Evolutionary conservation across 2,329 filamentous ascomycete genomes (phyloP), one percentile per base, ranked within the genome.

Genomic region (Aureobasidium subglaciale): DNA sequence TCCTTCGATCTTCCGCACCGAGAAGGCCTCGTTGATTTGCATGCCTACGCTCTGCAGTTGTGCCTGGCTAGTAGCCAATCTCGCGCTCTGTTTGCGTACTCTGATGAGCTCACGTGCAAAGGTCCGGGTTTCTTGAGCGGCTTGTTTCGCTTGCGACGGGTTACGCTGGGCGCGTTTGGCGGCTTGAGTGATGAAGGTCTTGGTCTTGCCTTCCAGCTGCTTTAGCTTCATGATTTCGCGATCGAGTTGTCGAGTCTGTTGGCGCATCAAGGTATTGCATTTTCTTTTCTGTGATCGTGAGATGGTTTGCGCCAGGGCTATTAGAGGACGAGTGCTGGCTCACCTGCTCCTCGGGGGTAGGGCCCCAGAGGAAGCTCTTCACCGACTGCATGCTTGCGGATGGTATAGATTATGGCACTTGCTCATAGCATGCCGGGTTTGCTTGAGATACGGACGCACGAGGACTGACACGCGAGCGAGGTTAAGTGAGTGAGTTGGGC

Each of bases 21-120:
- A 88, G 71, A 97, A 97, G 1, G 93, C 91, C 75, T 97, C 92
- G 67, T 91, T 90, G 67, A 99, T 92, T 73, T 97, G 93, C 90
- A 97, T 95, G 72, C 92, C 86, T 40, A 99, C 92, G 62, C 87
- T 92, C 68, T 86, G 85, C 45, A 99, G 81, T 73, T 97, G 93
- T 2, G 93, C 93, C 69, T 95, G 95, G 64, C 86, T 87, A 0
- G 92, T 97, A 16, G 86, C 79, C 35, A 97, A 79, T 4, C 93
- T 84, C 27, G 79, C 74, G 16, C 79, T 80, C 60, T 90, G 85
- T 68, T 86, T 88, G 61, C 93, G 87, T 58, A 89, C 82, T 52
- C 88, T 85, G 60, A 97, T 83, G 48, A 97, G 81, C 72, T 96
- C 92, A 62, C 84, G 81, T 22, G 93, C 93, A 70, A 96, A 96